phyloP scores from a whole-genome alignment of 371 early-diverging fungal genomes.

The Lichtheimia corymbifera region DNA sequence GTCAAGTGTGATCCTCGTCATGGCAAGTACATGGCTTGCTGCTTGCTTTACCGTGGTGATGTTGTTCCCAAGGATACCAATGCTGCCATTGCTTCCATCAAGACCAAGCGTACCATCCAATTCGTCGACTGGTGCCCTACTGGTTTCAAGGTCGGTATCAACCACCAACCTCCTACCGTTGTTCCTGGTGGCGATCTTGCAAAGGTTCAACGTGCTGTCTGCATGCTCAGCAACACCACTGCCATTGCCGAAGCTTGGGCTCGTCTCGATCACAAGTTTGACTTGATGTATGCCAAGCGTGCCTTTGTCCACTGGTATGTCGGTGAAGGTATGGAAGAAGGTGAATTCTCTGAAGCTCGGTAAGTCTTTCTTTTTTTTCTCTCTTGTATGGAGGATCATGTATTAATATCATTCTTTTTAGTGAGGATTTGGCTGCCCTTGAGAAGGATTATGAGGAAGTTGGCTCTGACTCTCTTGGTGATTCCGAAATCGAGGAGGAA shows the following conservation, averaged over 20 bases:
- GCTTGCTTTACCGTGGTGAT: slow-evolving; percentile 93
- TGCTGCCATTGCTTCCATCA: slow-evolving; percentile 84
- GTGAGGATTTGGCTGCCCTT: slow-evolving; percentile 94
- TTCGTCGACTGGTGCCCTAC: slow-evolving; percentile 98
- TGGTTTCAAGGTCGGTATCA: slow-evolving; percentile 85
- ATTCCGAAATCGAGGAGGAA: slow-evolving; percentile 58
- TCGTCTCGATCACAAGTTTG: slow-evolving; percentile 92
- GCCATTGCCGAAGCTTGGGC: slow-evolving; percentile 95
- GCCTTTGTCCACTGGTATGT: slow-evolving; percentile 99
- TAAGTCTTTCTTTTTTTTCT: slow-evolving; percentile 69
- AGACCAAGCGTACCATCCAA: slow-evolving; percentile 88
- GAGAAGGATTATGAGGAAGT: slow-evolving; percentile 99
- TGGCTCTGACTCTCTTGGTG: slow-evolving; percentile 76
- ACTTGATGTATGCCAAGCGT: slow-evolving; percentile 95
- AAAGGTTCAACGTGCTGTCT: slow-evolving; percentile 88
- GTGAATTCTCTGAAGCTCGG: slow-evolving; percentile 84
- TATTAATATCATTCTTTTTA: not conserved
- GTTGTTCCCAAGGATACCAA: slow-evolving; percentile 86
- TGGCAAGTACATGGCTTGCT: slow-evolving; percentile 96
- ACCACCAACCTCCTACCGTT: slow-evolving; percentile 84
- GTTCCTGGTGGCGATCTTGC: slow-evolving; percentile 88
- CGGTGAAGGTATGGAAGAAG: slow-evolving; percentile 94
- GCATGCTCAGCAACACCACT: slow-evolving; percentile 93
- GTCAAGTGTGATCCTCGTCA: slow-evolving; percentile 93
- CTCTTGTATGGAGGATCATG: not conserved